Conservation (phyloP, 139 green algal species). For the Asterochloris erici region DNA sequence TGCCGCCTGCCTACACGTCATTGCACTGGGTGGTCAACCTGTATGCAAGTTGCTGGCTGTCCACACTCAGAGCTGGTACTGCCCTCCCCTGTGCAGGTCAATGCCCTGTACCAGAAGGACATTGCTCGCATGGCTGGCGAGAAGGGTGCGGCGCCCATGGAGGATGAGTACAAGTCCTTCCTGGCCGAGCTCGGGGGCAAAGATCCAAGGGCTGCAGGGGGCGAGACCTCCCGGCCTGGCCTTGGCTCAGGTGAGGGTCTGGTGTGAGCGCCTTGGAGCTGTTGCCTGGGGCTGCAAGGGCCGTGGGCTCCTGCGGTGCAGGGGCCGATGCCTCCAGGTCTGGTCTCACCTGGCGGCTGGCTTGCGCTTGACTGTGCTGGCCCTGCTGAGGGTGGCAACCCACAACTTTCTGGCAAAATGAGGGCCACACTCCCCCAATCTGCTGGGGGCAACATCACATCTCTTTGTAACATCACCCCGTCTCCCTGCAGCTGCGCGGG, state of each 20-base stretch:
- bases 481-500: no score
- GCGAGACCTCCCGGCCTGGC: constrained; percentile 1
- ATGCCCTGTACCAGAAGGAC: constrained; percentile 73
- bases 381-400: no score
- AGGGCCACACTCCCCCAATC: no score
- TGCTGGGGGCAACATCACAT: no score
- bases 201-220: constrained; percentile 6
- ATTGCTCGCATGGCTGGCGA: constrained; percentile 24
- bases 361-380: no score
- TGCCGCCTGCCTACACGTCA: background rate
- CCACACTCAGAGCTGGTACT: no score
- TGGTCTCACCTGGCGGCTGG: no score
- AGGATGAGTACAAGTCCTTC: constrained; percentile 94
- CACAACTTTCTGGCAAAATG: no score
- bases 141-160: constrained; percentile 35
- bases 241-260: background rate
- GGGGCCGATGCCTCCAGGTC: background rate
- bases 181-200: constrained; percentile 77
- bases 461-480: no score
- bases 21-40: background rate
- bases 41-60: no score
- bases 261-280: background rate
- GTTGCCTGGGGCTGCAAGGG: no score
- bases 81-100: constrained; percentile 29
- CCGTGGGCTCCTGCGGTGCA: background rate